Percentiles rank a stretch among this genome's conserved stretches.
These are phyloP conservation scores for Chlamydomonas reinhardtii DNA, from an alignment of 163 green algal species.

Conservation along the genomic window DNA sequence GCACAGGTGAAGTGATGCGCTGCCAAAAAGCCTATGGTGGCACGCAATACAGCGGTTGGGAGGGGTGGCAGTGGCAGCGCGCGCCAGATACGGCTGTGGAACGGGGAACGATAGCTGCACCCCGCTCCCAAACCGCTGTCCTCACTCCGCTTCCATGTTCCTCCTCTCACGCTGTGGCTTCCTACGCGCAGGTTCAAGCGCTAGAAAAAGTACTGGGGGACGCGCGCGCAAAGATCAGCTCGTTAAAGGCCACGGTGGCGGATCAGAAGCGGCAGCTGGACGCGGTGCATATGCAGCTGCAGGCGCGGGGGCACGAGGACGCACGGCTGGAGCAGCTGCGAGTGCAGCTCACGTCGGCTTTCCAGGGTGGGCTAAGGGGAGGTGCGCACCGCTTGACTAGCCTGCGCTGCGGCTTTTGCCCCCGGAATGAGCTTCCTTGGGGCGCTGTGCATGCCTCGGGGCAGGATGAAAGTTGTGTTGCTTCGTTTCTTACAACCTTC, in stretches of 20 bases:
- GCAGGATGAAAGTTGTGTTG: too few species aligned
- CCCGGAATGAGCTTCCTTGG: too few species aligned
- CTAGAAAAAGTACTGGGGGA: conserved; percentile 65
- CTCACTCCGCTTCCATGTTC: too few species aligned
- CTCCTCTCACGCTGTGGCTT: too few species aligned
- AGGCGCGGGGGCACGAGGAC: conserved; percentile 10
- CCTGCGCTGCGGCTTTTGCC: too few species aligned
- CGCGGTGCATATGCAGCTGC: conserved; percentile 17
- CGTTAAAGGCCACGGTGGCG: conserved; percentile 10
- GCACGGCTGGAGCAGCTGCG: conserved; percentile 51
- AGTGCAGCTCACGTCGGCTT: conserved; percentile 48
- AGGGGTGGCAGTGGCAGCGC: too few species aligned
- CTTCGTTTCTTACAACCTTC: too few species aligned
- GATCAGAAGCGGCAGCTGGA: conserved; percentile 56
- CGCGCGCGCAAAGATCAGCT: conserved; percentile 47
- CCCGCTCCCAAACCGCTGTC: too few species aligned
- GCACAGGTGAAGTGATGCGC: background rate
- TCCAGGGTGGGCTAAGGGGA: conserved; percentile 28
- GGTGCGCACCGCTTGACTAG: background rate
- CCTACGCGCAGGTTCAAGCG: conserved; percentile 9
- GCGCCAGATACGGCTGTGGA: background rate
- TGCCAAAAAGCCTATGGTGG: background rate
- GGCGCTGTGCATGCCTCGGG: too few species aligned
- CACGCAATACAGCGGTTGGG: too few species aligned
- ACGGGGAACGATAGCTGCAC: background rate